These are phyloP conservation scores for Coprinopsis sp. DNA, from an alignment of 768 basidiomycete genomes.

Conservation along the genomic window DNA sequence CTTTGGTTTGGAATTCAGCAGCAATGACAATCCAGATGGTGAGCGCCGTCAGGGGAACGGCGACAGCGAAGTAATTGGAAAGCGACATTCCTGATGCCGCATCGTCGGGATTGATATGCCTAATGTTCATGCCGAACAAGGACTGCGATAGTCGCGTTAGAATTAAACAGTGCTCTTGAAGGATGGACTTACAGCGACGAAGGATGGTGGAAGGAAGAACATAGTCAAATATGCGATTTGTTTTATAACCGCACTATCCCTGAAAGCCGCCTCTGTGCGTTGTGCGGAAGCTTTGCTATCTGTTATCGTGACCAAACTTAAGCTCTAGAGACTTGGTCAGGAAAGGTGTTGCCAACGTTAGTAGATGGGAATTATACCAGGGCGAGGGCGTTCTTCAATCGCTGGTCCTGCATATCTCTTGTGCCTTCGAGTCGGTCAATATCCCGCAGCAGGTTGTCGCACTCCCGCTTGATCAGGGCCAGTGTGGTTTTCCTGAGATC, in stretches of 20 bases:
- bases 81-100: conserved; percentile 22
- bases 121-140: conserved; percentile 55
- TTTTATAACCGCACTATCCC: conserved; percentile 29
- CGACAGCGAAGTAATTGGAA: conserved; percentile 32
- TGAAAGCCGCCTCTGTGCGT: conserved; percentile 36
- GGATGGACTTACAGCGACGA: conserved; percentile 17
- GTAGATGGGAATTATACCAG: conserved; percentile 25
- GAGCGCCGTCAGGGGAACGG: conserved; percentile 36
- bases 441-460: conserved; percentile 41
- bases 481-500: conserved; percentile 13
- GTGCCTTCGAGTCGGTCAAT: conserved; percentile 43
- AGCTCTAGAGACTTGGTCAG: conserved; percentile 39
- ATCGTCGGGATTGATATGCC: conserved; percentile 31
- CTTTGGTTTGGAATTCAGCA: conserved; percentile 27
- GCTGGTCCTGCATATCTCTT: conserved; percentile 36
- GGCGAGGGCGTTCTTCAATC: conserved; percentile 49
- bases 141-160: no score
- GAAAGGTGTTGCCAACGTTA: background rate
- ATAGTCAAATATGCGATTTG: conserved; percentile 18
- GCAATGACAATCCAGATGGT: conserved; percentile 45
- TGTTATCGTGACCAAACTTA: conserved; percentile 42
- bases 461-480: conserved; percentile 37
- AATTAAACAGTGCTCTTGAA: background rate
- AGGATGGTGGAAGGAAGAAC: conserved; percentile 14
- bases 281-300: conserved; percentile 41